phyloP scores from a whole-genome alignment of 208 protist genomes.

The Trypanosoma scelopori region DNA sequence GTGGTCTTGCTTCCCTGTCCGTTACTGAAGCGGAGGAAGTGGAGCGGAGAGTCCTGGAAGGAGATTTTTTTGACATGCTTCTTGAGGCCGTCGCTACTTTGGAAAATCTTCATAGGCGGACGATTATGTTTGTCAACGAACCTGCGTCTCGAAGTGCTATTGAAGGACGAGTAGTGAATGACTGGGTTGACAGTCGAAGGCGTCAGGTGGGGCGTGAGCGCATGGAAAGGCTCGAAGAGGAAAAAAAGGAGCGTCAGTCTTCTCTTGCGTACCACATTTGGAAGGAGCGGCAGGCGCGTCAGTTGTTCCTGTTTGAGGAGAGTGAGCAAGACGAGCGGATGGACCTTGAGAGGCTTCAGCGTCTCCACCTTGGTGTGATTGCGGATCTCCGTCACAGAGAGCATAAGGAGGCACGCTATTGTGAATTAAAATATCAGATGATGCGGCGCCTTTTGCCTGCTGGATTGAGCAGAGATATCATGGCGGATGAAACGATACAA shows the following conservation, averaged over 20 bases:
- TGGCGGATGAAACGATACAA: slow-evolving; percentile 27
- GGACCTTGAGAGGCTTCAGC: slow-evolving; percentile 41
- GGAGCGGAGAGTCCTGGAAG: slow-evolving; percentile 28
- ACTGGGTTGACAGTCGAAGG: slow-evolving; percentile 33
- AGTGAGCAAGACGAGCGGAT: slow-evolving; percentile 41
- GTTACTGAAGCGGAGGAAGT: slow-evolving; percentile 30
- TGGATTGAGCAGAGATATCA: slow-evolving; percentile 19
- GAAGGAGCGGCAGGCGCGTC: slow-evolving; percentile 25
- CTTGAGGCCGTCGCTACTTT: slow-evolving; percentile 30
- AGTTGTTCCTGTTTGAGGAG: slow-evolving; percentile 36
- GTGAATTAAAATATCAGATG: slow-evolving; percentile 35
- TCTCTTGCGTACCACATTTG: slow-evolving; percentile 19
- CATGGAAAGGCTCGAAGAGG: slow-evolving; percentile 3
- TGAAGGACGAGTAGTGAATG: slow-evolving; percentile 26
- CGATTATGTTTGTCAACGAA: slow-evolving; percentile 30
- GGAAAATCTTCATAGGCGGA: slow-evolving; percentile 33
- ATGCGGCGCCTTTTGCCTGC: slow-evolving; percentile 25
- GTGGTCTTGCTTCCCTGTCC: slow-evolving; percentile 19
- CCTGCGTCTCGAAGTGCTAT: slow-evolving; percentile 24
- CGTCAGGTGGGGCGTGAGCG: slow-evolving; percentile 29
- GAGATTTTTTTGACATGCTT: slow-evolving; percentile 36
- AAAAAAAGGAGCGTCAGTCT: slow-evolving; percentile 5
- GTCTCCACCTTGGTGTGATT: slow-evolving; percentile 31
- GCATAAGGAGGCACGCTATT: slow-evolving; percentile 28
- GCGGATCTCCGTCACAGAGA: slow-evolving; percentile 24